These are phyloP conservation scores for Vigna radiata DNA, from an alignment of 306 rosid genomes.

Conservation along the genomic window DNA sequence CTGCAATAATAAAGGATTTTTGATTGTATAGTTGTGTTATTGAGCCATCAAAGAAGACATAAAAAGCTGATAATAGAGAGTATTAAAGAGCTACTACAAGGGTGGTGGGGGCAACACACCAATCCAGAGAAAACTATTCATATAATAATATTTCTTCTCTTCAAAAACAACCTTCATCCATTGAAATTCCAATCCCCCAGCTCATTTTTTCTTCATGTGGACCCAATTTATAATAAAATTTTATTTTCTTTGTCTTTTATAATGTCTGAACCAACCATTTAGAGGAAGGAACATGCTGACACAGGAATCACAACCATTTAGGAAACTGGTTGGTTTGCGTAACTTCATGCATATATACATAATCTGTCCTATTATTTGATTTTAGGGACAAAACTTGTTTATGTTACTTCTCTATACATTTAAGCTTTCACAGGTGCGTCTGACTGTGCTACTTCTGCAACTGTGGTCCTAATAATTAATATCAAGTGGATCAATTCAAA, in stretches of 20 bases:
- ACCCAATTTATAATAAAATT: neutral
- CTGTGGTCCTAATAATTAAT: neutral
- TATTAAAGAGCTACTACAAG: no score
- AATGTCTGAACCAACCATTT: neutral
- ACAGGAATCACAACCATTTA: neutral
- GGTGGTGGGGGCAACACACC: neutral
- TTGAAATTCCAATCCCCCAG: no score
- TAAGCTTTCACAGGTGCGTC: neutral
- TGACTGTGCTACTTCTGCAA: neutral
- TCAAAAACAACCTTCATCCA: neutral
- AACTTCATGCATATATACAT: constrained; percentile 9
- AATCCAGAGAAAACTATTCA: neutral
- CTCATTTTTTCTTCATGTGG: neutral
- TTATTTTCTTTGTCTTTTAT: no score
- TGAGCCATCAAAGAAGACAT: no score
- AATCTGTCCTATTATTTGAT: neutral
- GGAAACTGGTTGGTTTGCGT: neutral
- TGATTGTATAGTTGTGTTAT: no score
- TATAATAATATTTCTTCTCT: no score
- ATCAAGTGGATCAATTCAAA: neutral
- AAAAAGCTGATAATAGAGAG: no score
- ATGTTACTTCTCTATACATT: neutral
- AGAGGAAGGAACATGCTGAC: neutral
- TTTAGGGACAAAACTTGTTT: neutral
- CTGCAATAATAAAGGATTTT: no score